Evolutionary conservation across 208 protist species (phyloP).

Genomic region (Herpetomonas tarakana): DNA sequence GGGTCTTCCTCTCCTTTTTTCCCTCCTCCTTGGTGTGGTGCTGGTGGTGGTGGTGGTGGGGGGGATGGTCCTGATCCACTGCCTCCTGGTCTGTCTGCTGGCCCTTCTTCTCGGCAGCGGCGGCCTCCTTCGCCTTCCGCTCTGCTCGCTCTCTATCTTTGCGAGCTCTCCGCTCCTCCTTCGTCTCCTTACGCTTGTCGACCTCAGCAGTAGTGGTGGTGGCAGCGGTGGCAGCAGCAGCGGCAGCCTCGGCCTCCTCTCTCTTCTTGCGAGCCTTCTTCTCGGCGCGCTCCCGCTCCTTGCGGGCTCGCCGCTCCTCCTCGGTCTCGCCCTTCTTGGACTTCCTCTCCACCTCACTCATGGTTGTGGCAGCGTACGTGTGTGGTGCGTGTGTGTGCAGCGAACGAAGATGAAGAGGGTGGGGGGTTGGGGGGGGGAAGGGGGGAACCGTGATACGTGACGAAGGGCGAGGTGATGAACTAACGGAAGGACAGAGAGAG

Average conservation of each 20-base stretch:
- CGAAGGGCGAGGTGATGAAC: too few relatives aligned
- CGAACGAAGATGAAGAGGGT: too few relatives aligned
- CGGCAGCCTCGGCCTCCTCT: slow-evolving; percentile 11
- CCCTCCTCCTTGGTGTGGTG: background rate
- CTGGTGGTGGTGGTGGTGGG: slow-evolving; percentile 4
- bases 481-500: too few relatives aligned
- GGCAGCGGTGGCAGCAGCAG: background rate
- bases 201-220: background rate
- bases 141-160: slow-evolving; percentile 29
- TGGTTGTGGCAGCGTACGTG: too few relatives aligned
- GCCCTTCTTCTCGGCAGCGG: background rate
- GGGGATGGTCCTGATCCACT: background rate
- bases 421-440: too few relatives aligned
- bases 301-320: slow-evolving; percentile 65
- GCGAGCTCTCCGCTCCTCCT: slow-evolving; percentile 40
- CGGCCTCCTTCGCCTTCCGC: slow-evolving; percentile 22
- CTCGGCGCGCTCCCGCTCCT: slow-evolving; percentile 52
- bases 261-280: slow-evolving; percentile 9
- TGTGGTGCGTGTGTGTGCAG: too few relatives aligned
- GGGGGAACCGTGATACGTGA: too few relatives aligned
- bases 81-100: background rate
- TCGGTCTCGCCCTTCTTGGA: slow-evolving; percentile 51
- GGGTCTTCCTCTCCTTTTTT: background rate
- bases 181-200: slow-evolving; percentile 30
- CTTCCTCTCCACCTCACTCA: slow-evolving; percentile 3